Evolutionary conservation across 768 basidiomycete species (phyloP), one percentile per base, ranked within the genome.

Genomic region (Mycena haematopus): DNA sequence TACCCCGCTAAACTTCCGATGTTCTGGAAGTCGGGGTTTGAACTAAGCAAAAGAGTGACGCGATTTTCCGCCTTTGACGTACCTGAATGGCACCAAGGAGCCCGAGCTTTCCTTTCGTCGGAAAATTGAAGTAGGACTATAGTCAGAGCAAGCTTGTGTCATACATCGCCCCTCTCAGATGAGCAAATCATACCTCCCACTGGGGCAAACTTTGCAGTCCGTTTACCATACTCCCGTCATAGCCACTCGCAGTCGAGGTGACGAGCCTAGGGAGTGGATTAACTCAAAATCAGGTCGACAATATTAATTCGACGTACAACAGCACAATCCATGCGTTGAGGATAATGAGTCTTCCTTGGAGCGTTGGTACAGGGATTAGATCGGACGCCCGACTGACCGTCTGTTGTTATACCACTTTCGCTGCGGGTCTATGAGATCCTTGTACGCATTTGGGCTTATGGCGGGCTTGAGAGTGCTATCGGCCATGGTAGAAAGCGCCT

Each of bases 171-270:
- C 29, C 29, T 25, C 10, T 31, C 29, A n/a, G n/a, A n/a, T n/a
- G n/a, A n/a, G n/a, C n/a, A n/a, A 21, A 24, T 11, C 8, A 19
- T 6, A 46, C 52, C 51, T 79, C 73, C 91, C 91, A 93, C 66
- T 87, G 84, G 10, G 70, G 58, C 59, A 92, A 78, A 45, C 84
- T 83, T 75, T 93, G 91, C 38, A 93, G 78, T 70, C 88, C 88
- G 75, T 92, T 91, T 88, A 91, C 88, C 85, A 91, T 86, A 71
- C 85, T 87, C 63, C 88, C 88, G 69, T 91, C 90, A 70, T 87
- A 91, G 51, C 90, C 90, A 72, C 85, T 89, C 44, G 86, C 89
- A 11, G 87, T 88, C 24, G 89, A 89, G 6, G 89, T 90, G 68
- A 91, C 87, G 66, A 91, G 83, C 52, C 87, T 88, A 56, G 17